Percentiles rank a stretch among this genome's conserved stretches.
Conservation (phyloP, 441 rosid genomes). For the Pelargonium cotyledonis region DNA sequence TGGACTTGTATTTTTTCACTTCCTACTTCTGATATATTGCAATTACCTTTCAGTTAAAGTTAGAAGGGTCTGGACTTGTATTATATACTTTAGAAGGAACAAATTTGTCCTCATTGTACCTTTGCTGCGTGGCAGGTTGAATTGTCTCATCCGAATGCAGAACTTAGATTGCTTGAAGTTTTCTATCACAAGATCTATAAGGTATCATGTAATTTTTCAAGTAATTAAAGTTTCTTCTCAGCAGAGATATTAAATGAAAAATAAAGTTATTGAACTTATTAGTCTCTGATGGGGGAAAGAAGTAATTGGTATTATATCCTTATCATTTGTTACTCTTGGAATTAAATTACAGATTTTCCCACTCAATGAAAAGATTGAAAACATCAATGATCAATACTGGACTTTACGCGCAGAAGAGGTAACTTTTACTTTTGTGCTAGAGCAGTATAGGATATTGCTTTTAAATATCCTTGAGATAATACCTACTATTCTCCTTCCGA, state of each 20-base stretch:
- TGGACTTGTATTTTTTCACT: not conserved
- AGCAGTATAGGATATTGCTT: not conserved
- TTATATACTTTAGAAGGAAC: not conserved
- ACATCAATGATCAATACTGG: conserved; percentile 76
- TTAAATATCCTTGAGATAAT: not conserved
- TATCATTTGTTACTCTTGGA: not conserved
- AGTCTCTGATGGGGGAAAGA: not conserved
- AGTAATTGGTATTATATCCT: not conserved
- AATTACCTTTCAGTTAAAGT: conserved; percentile 3
- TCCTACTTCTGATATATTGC: not conserved
- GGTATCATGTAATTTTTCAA: conserved; percentile 29
- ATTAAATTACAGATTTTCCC: conserved; percentile 55
- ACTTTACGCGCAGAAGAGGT: conserved; percentile 80
- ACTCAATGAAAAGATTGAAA: conserved; percentile 56
- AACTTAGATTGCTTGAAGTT: conserved; percentile 64
- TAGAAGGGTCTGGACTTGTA: not conserved
- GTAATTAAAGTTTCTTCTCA: not conserved
- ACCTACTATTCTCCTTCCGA: not conserved
- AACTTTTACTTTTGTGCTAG: conserved; percentile 10
- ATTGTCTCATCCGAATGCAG: conserved; percentile 57
- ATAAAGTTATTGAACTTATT: not conserved
- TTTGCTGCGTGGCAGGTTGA: conserved; percentile 44
- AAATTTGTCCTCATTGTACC: conserved; percentile 5
- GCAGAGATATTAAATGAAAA: not conserved
- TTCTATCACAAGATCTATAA: conserved; percentile 66